A percentile compares a stretch with the other conserved stretches of the same genome.
phyloP scores from a whole-genome alignment of 1,139 yeast species.

The Yamadazyma dendronema region DNA sequence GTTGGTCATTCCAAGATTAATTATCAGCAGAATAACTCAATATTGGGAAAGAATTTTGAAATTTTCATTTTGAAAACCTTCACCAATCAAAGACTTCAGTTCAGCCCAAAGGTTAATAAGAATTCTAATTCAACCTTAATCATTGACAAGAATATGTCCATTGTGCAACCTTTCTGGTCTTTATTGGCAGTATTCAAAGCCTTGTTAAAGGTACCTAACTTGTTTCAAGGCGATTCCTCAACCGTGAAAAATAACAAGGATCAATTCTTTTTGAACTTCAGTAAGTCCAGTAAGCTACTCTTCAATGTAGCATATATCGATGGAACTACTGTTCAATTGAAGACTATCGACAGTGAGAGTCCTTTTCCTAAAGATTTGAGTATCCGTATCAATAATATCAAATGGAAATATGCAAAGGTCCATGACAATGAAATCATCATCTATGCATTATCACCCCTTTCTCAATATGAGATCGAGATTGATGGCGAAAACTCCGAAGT shows the following conservation, averaged over 20 bases:
- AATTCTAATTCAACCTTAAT: slow-evolving; percentile 15
- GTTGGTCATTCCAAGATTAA: slow-evolving; percentile 14
- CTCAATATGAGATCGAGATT: slow-evolving; percentile 67
- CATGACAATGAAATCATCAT: slow-evolving; percentile 46
- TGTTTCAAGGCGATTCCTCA: slow-evolving; percentile 46
- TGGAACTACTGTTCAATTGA: slow-evolving; percentile 41
- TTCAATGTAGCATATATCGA: slow-evolving; percentile 31
- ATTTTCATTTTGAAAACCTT: slow-evolving; percentile 47
- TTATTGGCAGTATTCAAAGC: slow-evolving; percentile 61
- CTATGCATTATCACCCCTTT: slow-evolving; percentile 64
- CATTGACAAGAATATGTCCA: slow-evolving; percentile 15
- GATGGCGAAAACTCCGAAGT: slow-evolving; percentile 27
- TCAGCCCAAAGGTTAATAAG: slow-evolving; percentile 16
- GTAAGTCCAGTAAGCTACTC: slow-evolving; percentile 9
- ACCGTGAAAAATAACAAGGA: slow-evolving; percentile 20
- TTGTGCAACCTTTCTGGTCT: slow-evolving; percentile 67
- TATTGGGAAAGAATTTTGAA: slow-evolving; percentile 57
- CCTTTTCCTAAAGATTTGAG: slow-evolving; percentile 33
- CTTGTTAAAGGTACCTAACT: slow-evolving; percentile 46
- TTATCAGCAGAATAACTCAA: slow-evolving; percentile 21
- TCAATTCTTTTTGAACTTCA: slow-evolving; percentile 12
- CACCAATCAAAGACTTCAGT: slow-evolving; percentile 22
- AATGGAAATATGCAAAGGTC: slow-evolving; percentile 55
- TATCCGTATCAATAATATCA: slow-evolving; percentile 56
- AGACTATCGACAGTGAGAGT: slow-evolving; percentile 28